Evolutionary conservation across 495 filamentous ascomycete genomes (phyloP).

Genomic region (Podospora sp.): DNA sequence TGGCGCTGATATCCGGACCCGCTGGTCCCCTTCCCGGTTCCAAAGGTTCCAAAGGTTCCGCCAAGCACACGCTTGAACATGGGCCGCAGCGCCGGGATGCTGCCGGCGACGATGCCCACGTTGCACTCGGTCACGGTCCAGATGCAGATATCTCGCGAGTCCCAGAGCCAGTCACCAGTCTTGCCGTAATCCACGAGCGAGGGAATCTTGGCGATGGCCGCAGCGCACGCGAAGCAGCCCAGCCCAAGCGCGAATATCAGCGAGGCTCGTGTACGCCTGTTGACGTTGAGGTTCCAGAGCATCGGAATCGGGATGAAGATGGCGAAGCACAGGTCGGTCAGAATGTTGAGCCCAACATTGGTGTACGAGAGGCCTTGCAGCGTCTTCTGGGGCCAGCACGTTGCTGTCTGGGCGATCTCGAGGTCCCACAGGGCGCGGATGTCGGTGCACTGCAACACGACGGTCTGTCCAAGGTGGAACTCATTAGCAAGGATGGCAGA

Average conservation of each 20-base stretch:
- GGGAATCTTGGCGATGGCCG: conserved; percentile 48
- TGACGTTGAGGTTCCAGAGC: conserved; percentile 49
- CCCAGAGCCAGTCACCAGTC: conserved; percentile 50
- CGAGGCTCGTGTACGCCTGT: conserved; percentile 40
- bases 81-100: conserved; percentile 22
- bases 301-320: conserved; percentile 46
- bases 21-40: conserved; percentile 2
- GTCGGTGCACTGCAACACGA: conserved; percentile 35
- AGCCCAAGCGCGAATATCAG: conserved; percentile 46
- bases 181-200: conserved; percentile 43
- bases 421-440: conserved; percentile 42
- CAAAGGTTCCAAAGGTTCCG: conserved; percentile 18
- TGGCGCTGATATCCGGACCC: neutral
- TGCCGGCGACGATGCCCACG: conserved; percentile 26
- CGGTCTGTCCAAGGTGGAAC: conserved; percentile 10
- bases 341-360: conserved; percentile 44
- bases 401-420: conserved; percentile 32
- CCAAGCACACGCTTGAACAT: conserved; percentile 25
- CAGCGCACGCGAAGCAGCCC: conserved; percentile 50
- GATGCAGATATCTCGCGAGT: conserved; percentile 35
- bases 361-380: conserved; percentile 39
- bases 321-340: conserved; percentile 50
- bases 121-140: conserved; percentile 30
- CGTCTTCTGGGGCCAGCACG: conserved; percentile 39
- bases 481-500: neutral